Evolutionary conservation across 352 stramenopile genomes (phyloP).

Genomic region (Pythium sp.): DNA sequence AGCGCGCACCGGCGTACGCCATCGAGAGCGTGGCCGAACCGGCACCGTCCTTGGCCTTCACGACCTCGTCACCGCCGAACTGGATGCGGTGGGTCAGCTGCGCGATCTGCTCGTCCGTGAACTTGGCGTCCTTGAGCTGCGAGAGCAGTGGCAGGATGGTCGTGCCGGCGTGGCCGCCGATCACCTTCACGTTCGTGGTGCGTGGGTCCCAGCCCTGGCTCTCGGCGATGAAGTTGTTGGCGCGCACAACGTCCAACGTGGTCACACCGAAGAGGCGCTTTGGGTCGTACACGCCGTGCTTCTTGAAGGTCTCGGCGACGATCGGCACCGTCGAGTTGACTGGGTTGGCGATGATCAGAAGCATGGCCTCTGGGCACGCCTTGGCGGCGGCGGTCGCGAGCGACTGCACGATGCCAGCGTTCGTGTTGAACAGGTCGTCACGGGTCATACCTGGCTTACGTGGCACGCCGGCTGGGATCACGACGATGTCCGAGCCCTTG

Average conservation of each 20-base stretch:
- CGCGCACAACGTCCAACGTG: conserved; percentile 97
- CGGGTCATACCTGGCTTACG: conserved; percentile 97
- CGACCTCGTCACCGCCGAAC: conserved; percentile 94
- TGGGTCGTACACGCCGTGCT: conserved; percentile 93
- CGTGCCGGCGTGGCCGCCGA: conserved; percentile 98
- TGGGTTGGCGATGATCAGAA: conserved; percentile 99
- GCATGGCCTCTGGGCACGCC: conserved; percentile 95
- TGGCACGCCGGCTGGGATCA: conserved; percentile 99
- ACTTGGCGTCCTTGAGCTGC: conserved; percentile 91
- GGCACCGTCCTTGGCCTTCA: conserved; percentile 95
- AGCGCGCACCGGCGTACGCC: conserved; percentile 97
- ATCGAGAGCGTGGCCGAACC: conserved; percentile 99
- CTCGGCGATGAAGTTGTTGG: conserved; percentile 93
- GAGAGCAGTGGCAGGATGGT: conserved; percentile 99
- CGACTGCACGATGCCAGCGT: conserved; percentile 95
- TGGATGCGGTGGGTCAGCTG: conserved; percentile 96
- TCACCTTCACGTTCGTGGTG: conserved; percentile 92
- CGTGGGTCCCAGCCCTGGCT: conserved; percentile 79
- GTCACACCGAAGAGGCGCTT: conserved; percentile 98
- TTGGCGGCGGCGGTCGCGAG: conserved; percentile 94
- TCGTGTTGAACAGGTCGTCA: conserved; percentile 96
- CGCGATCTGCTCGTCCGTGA: conserved; percentile 93
- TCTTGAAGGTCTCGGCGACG: conserved; percentile 98
- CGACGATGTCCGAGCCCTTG: conserved; percentile 93
- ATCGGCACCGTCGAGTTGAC: conserved; percentile 99